phyloP scores from a whole-genome alignment of 495 filamentous ascomycete genomes.

The Collariella sp. region DNA sequence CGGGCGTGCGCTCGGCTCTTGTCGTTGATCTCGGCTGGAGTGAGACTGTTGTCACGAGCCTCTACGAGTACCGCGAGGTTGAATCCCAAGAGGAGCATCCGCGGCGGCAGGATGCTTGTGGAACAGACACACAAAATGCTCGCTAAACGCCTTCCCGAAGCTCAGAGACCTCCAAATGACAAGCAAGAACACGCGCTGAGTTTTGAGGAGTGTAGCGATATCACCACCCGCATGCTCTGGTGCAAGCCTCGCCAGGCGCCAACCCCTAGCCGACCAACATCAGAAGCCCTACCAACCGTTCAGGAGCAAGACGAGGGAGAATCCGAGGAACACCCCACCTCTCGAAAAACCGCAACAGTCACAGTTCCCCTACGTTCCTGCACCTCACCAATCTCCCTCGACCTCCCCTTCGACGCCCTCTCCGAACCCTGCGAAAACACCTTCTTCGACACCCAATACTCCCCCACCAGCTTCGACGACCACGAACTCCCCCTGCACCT shows the following conservation, averaged over 20 bases:
- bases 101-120: constrained; percentile 62
- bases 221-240: constrained; percentile 66
- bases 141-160: constrained; percentile 24
- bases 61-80: constrained; percentile 87
- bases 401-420: constrained; percentile 58
- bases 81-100: constrained; percentile 53
- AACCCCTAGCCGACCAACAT: constrained; percentile 2
- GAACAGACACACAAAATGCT: constrained; percentile 63
- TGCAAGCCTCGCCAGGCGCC: constrained; percentile 42
- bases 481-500: constrained; percentile 68
- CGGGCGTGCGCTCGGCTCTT: constrained; percentile 70
- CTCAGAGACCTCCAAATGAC: constrained; percentile 8
- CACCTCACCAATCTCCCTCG: constrained; percentile 40
- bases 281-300: constrained; percentile 37
- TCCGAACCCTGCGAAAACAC: constrained; percentile 65
- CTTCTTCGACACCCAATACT: constrained; percentile 52
- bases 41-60: constrained; percentile 69
- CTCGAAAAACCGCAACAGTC: background rate
- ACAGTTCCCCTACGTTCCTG: constrained; percentile 43
- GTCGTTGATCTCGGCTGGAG: constrained; percentile 88
- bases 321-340: background rate
- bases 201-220: constrained; percentile 73
- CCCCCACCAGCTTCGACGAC: constrained; percentile 58
- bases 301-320: constrained; percentile 43
- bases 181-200: constrained; percentile 33